Evolutionary conservation across 805 yeast species (phyloP), one percentile per base, ranked within the genome.

Genomic region (Starmerella davenportii): DNA sequence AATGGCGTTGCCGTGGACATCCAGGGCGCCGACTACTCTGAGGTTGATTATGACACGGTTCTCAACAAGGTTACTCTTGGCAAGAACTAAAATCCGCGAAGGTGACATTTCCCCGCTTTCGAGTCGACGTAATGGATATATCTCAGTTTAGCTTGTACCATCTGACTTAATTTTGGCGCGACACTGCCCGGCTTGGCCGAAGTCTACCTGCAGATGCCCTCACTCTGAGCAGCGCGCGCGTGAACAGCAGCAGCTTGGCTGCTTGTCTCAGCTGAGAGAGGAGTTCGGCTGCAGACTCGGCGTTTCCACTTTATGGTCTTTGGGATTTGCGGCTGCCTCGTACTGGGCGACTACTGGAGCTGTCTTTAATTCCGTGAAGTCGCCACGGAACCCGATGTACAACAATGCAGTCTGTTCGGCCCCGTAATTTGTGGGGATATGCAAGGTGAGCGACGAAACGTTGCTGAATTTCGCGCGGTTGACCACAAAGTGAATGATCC

Each of bases 21-120:
- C 56, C 98, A 90, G 69, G 98, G 96, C 58, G 90, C 98, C 43
- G 98, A 90, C 63, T 85, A 76, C 65, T 76, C 92, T 46, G 98
- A 90, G 70, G 95, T 90, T 51, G 80, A 93, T 48, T 81, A 78
- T 63, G 98, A 87, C 59, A 69, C 85, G 49, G 90, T 90, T 43
- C 71, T 85, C 61, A 95, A 80, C 57, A 79, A 66, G 61, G 95
- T 85, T 52, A 72, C 82, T 59, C 76, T 75, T 62, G 85, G 80
- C 57, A 79, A 84, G 47, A 76, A 29, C 44, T 45, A 37, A 35
- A 23, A n/a, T n/a, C n/a, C n/a, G n/a, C n/a, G n/a, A n/a, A n/a
- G n/a, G n/a, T n/a, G n/a, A n/a, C n/a, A n/a, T n/a, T n/a, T n/a
- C n/a, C n/a, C n/a, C n/a, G n/a, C n/a, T n/a, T n/a, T n/a, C n/a